Base-by-base conservation (phyloP, 192 early-diverging fungal species). In the Coemansia sp. region DNA sequence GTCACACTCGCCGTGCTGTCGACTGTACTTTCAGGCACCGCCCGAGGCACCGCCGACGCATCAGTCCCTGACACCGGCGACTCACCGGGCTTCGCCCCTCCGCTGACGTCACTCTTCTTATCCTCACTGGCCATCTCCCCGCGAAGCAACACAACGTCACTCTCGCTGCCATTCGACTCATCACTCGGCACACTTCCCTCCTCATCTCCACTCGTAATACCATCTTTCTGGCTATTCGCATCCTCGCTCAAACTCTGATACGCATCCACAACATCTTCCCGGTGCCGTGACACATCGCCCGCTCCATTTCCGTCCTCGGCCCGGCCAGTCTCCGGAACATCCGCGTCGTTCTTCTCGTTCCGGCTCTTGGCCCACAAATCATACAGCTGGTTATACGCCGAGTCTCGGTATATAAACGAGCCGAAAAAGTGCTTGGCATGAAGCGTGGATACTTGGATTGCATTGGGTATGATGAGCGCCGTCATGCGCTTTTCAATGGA, bases 381-480 rank as follows among this genome's bases (percentile, higher is more conserved):
- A 61, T 85, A 80, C 6, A 93, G 77, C 67, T 89, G 73, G 67
- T 90, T 89, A 51, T 87, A 89, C 0, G 87, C 89, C 27, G 81
- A 84, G 52, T 95, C 94, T 55, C 94, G 91, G 39, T 89, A 89
- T 5, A 95, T 75, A 60, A 95, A 93, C 4, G 94, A 95, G 4
- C 89, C 87, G 59, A 95, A 95, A 39, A 90, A 89, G 60, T 93
- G 88, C 80, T 84, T 91, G 48, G 84, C 78, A 53, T 83, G 84
- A 41, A 79, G 65, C 48, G 92, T 92, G n/a, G 88, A 85, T 22
- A 95, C 80, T 71, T 87, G 84, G 65, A 95, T 92, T 1, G 94
- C 93, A 67, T 95, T 95, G 26, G 92, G 93, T 55, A 95, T 92
- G 45, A 95, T 85, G 47, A 89, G 78, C 22, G 92, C 93, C 0